Evolutionary conservation across 2,329 filamentous ascomycete species (phyloP).

Genomic region (Talaromyces verruculosus): DNA sequence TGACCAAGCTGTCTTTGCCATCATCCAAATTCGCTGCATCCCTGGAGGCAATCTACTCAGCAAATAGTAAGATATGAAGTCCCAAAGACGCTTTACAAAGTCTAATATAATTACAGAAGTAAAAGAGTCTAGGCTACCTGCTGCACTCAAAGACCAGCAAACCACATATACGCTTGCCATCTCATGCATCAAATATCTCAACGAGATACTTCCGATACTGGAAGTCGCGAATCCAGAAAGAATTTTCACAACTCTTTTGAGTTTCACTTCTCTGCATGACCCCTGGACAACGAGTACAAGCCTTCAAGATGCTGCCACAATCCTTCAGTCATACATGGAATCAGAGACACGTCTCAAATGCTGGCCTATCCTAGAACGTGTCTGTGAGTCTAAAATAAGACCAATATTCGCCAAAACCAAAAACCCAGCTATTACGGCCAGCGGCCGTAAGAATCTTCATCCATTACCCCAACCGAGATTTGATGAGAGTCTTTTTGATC

Average conservation of each 20-base stretch:
- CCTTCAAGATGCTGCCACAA: slow-evolving; percentile 22
- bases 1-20: slow-evolving; percentile 33
- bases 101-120: slow-evolving; percentile 13
- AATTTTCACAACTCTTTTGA: slow-evolving; percentile 35
- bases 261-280: slow-evolving; percentile 34
- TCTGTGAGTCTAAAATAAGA: slow-evolving; percentile 37
- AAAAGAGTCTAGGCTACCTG: slow-evolving; percentile 24
- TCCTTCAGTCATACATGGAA: slow-evolving; percentile 25
- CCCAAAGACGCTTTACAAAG: neutral
- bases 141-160: slow-evolving; percentile 29
- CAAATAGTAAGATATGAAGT: slow-evolving; percentile 20
- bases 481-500: slow-evolving; percentile 37
- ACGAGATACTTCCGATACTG: slow-evolving; percentile 24
- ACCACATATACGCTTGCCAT: slow-evolving; percentile 33
- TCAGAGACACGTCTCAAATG: slow-evolving; percentile 21
- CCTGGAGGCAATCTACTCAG: slow-evolving; percentile 30
- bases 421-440: slow-evolving; percentile 44
- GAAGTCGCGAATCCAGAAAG: slow-evolving; percentile 27
- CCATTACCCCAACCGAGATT: slow-evolving; percentile 39
- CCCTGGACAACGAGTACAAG: slow-evolving; percentile 38
- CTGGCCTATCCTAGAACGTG: slow-evolving; percentile 27
- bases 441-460: slow-evolving; percentile 47
- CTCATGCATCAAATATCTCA: slow-evolving; percentile 30
- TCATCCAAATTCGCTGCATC: slow-evolving; percentile 33
- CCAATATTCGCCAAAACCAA: slow-evolving; percentile 45